Evolutionary conservation across 345 rosid genomes (phyloP).

Genomic region (Salix caprea): DNA sequence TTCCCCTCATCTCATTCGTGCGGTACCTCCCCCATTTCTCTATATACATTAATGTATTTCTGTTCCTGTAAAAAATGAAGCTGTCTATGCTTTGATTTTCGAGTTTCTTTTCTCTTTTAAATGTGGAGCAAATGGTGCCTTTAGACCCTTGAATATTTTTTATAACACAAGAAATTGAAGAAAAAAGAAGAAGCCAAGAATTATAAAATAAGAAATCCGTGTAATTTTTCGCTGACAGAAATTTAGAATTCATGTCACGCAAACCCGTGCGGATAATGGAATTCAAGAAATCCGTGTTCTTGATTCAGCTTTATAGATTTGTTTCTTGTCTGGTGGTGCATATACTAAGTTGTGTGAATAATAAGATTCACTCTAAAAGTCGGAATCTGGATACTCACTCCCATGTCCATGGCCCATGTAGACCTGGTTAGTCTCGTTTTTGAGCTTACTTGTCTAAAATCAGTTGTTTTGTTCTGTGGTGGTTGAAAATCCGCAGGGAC

Average conservation of each 20-base stretch:
- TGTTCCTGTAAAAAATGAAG: background rate
- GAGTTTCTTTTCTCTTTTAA: background rate
- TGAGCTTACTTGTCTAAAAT: background rate
- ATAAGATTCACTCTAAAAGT: background rate
- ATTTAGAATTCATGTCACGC: background rate
- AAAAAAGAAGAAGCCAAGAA: background rate
- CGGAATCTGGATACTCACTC: no score
- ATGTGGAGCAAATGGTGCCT: background rate
- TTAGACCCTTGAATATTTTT: background rate
- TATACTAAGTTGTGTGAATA: background rate
- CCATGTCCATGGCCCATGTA: background rate
- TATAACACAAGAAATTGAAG: background rate
- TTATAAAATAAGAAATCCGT: background rate
- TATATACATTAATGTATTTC: background rate
- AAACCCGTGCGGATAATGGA: background rate
- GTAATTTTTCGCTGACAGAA: background rate
- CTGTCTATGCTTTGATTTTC: background rate
- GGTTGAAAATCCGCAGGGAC: background rate
- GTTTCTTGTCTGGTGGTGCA: background rate
- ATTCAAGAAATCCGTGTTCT: background rate
- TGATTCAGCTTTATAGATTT: background rate
- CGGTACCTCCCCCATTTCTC: slow-evolving; percentile 24
- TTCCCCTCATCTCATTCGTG: slow-evolving; percentile 63
- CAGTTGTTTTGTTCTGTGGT: background rate
- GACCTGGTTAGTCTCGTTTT: background rate